Evolutionary conservation across 139 green algal species (phyloP).

Genomic region (Zygnema cylindricum): DNA sequence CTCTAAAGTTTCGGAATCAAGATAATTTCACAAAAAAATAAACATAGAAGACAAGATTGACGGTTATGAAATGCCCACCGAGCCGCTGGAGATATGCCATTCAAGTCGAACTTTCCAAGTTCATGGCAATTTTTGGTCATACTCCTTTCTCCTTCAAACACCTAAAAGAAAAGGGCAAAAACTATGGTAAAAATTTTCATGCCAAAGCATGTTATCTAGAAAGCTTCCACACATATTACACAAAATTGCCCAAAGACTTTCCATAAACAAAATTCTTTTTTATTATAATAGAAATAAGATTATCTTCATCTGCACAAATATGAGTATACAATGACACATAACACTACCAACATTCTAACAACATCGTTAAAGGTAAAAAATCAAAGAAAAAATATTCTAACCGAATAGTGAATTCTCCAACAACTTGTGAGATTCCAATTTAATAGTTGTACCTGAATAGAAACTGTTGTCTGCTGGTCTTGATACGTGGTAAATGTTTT

Average conservation of each 20-base stretch:
- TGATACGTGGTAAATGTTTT: slow-evolving; percentile 99
- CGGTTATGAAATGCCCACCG: slow-evolving; percentile 38
- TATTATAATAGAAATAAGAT: background rate
- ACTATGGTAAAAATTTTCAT: background rate
- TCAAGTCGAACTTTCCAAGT: slow-evolving; percentile 74
- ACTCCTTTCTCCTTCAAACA: slow-evolving; percentile 72
- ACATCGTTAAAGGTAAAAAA: background rate
- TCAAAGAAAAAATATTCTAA: background rate
- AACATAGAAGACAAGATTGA: background rate
- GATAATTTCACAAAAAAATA: background rate
- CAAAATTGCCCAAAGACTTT: too few species aligned
- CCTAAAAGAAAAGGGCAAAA: slow-evolving; percentile 36
- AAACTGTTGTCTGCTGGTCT: slow-evolving; percentile 86
- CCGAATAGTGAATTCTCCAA: too few species aligned
- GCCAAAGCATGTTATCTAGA: background rate
- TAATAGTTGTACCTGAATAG: slow-evolving; percentile 60
- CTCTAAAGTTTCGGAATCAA: background rate
- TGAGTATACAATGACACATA: too few species aligned
- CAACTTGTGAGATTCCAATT: too few species aligned
- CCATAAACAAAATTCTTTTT: too few species aligned
- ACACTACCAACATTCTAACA: too few species aligned
- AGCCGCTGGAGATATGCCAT: slow-evolving; percentile 66
- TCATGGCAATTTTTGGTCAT: slow-evolving; percentile 72
- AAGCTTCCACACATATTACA: background rate
- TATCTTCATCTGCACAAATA: background rate